Percentiles rank a stretch among this genome's conserved stretches.
These are phyloP conservation scores for Quercus parvula DNA, from an alignment of 306 rosid species.

Conservation along the genomic window DNA sequence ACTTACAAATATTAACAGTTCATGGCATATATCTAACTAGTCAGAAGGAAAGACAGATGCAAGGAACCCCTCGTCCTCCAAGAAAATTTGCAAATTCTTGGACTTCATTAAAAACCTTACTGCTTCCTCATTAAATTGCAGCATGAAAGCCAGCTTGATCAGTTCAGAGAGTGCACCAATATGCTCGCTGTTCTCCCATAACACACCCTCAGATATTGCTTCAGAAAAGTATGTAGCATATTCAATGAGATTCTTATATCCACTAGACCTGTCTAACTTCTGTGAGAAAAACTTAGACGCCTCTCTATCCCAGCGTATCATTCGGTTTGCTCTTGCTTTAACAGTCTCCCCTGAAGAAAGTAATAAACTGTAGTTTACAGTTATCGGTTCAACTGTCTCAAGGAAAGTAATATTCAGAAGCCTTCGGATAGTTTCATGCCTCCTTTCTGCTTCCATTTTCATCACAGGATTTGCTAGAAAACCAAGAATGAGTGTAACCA, in stretches of 20 bases:
- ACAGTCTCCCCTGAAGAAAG: slow-evolving; percentile 32
- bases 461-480: slow-evolving; percentile 57
- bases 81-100: slow-evolving; percentile 54
- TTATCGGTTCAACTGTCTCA: slow-evolving; percentile 39
- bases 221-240: slow-evolving; percentile 59
- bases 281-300: slow-evolving; percentile 34
- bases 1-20: background rate
- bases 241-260: slow-evolving; percentile 27
- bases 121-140: slow-evolving; percentile 49
- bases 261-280: slow-evolving; percentile 23
- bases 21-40: slow-evolving; percentile 8
- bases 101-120: slow-evolving; percentile 59
- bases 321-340: slow-evolving; percentile 24
- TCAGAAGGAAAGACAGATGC: slow-evolving; percentile 32
- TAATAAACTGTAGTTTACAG: slow-evolving; percentile 40
- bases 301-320: slow-evolving; percentile 47
- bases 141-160: slow-evolving; percentile 47
- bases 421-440: slow-evolving; percentile 49
- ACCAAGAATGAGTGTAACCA: slow-evolving; percentile 60
- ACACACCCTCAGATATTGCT: slow-evolving; percentile 51
- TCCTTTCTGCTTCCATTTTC: slow-evolving; percentile 46
- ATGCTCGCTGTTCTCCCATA: slow-evolving; percentile 46
- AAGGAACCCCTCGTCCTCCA: slow-evolving; percentile 62
- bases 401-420: slow-evolving; percentile 39
- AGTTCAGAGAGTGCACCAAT: slow-evolving; percentile 53